A percentile compares a stretch with the other conserved stretches of the same genome.
phyloP scores from a whole-genome alignment of 768 basidiomycete genomes.

The Asterophora lycoperdoides region DNA sequence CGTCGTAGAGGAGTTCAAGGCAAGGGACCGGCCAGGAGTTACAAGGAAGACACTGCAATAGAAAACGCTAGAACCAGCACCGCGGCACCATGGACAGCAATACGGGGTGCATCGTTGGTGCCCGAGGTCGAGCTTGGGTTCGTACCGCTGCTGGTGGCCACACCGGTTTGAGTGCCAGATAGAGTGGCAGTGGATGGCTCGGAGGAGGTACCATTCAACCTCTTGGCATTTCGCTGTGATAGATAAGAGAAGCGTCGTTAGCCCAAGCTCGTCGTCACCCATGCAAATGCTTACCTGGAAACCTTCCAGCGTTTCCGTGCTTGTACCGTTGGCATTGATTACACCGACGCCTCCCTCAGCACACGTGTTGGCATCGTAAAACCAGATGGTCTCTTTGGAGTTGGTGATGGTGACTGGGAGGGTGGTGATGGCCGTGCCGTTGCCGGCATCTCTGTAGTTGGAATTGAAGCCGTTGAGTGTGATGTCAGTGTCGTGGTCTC shows the following conservation, averaged over 20 bases:
- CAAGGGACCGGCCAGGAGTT: neutral
- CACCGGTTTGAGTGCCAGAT: slow-evolving; percentile 2
- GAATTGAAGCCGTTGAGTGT: slow-evolving; percentile 60
- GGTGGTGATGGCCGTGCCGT: slow-evolving; percentile 43
- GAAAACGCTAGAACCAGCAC: neutral
- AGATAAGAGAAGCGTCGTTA: too few species aligned
- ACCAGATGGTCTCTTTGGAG: slow-evolving; percentile 51
- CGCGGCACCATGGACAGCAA: neutral
- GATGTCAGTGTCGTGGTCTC: slow-evolving; percentile 41
- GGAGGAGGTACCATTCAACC: slow-evolving; percentile 47
- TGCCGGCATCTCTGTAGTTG: slow-evolving; percentile 43
- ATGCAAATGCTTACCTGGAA: slow-evolving; percentile 35
- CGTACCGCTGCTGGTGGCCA: slow-evolving; percentile 8
- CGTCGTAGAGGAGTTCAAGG: too few species aligned
- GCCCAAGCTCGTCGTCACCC: neutral
- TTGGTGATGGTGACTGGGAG: slow-evolving; percentile 41
- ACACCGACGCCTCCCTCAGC: slow-evolving; percentile 56
- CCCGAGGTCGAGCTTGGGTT: slow-evolving; percentile 6
- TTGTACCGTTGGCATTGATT: slow-evolving; percentile 50
- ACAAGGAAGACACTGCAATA: slow-evolving; percentile 2
- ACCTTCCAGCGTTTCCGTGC: slow-evolving; percentile 36
- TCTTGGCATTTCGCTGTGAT: slow-evolving; percentile 51
- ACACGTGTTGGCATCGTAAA: slow-evolving; percentile 54
- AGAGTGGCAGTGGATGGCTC: slow-evolving; percentile 2
- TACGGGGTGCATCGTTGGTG: slow-evolving; percentile 5